These are phyloP conservation scores for Chlorophyllum brunneum DNA, from an alignment of 768 basidiomycete species.

Conservation along the genomic window DNA sequence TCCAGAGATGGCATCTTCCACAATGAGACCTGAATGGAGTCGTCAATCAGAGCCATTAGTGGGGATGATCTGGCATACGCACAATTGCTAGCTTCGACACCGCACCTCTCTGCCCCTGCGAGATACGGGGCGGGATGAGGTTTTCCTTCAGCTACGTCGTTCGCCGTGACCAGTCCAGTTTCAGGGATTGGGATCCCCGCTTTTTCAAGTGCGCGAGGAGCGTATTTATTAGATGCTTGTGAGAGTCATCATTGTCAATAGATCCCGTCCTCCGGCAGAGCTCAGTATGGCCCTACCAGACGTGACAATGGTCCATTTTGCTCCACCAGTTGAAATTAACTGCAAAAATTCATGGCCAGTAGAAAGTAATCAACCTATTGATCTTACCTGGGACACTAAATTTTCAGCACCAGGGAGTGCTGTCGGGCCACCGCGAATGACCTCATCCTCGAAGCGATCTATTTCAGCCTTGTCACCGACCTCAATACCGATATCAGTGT, in stretches of 20 bases:
- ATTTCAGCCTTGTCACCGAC: conserved; percentile 51
- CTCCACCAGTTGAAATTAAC: conserved; percentile 27
- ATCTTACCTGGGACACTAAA: conserved; percentile 50
- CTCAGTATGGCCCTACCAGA: conserved; percentile 44
- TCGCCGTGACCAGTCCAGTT: conserved; percentile 66
- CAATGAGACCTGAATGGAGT: conserved; percentile 59
- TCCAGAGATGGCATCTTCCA: conserved; percentile 90
- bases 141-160: conserved; percentile 71
- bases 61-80: conserved; percentile 16
- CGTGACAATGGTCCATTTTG: conserved; percentile 81
- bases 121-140: conserved; percentile 89
- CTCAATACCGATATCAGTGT: conserved; percentile 2
- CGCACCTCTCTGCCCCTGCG: conserved; percentile 61
- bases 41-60: neutral
- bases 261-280: neutral
- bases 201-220: conserved; percentile 60
- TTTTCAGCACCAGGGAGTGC: conserved; percentile 62
- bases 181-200: conserved; percentile 58
- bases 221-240: conserved; percentile 73
- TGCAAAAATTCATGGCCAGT: conserved; percentile 13
- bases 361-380: neutral
- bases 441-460: conserved; percentile 73
- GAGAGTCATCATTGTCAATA: neutral
- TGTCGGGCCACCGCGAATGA: conserved; percentile 58
- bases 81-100: conserved; percentile 58